phyloP scores from a whole-genome alignment of 495 filamentous ascomycete genomes.

The Trichoderma orchidacearum region DNA sequence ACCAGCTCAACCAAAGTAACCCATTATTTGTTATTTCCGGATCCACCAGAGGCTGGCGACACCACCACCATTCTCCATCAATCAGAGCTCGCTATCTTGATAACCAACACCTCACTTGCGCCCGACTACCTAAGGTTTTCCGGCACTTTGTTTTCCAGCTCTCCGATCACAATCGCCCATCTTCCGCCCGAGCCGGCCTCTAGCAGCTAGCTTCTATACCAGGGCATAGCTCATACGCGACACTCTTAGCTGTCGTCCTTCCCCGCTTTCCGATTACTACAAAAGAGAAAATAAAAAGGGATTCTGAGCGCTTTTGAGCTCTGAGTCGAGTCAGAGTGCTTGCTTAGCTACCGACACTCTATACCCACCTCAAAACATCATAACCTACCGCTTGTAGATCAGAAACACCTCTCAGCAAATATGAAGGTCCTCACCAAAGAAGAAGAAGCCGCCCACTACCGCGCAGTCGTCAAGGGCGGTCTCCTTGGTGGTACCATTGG shows the following conservation, averaged over 20 bases:
- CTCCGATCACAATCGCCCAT: not conserved
- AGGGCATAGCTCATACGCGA: not conserved
- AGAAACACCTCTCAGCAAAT: slow-evolving; percentile 11
- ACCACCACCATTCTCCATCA: not conserved
- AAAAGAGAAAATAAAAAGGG: too few species aligned
- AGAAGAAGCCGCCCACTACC: slow-evolving; percentile 60
- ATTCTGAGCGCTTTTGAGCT: too few species aligned
- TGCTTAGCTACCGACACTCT: not conserved
- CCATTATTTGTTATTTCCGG: not conserved
- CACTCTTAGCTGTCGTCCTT: not conserved
- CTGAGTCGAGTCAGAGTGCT: too few species aligned
- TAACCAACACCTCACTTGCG: not conserved
- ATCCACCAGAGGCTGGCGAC: not conserved
- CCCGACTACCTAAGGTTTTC: not conserved
- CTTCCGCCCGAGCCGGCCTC: not conserved
- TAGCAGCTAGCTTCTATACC: not conserved
- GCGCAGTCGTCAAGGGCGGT: slow-evolving; percentile 65
- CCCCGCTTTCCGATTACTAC: not conserved
- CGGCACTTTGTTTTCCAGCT: too few species aligned
- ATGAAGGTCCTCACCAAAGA: slow-evolving; percentile 96
- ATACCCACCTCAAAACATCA: not conserved
- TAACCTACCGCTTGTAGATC: not conserved
- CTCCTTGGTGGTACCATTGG: slow-evolving; percentile 54
- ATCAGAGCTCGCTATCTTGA: not conserved
- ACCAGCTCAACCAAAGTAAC: not conserved